Percentiles rank a stretch among this genome's conserved stretches.
phyloP scores from a whole-genome alignment of 2,329 filamentous ascomycete genomes.

The Fusarium caatingaense region DNA sequence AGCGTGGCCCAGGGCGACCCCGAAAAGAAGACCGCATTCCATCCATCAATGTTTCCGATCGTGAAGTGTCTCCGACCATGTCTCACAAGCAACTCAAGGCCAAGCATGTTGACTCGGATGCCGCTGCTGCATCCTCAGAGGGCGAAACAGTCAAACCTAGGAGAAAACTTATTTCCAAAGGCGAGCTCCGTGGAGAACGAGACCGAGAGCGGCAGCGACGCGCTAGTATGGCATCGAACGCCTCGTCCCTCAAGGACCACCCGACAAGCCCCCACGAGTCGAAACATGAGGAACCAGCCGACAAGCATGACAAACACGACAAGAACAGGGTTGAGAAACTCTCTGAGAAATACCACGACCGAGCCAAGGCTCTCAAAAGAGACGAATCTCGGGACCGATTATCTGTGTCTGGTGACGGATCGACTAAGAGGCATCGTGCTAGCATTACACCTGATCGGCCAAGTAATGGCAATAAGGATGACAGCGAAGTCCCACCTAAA shows the following conservation, averaged over 20 bases:
- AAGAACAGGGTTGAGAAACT: constrained; percentile 55
- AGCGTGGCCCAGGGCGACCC: constrained; percentile 64
- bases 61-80: constrained; percentile 62
- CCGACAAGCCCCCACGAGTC: constrained; percentile 64
- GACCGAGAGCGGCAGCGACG: constrained; percentile 69
- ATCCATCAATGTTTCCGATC: constrained; percentile 62
- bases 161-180: constrained; percentile 72
- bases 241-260: constrained; percentile 63
- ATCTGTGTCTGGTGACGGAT: constrained; percentile 61
- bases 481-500: constrained; percentile 64
- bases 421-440: constrained; percentile 68
- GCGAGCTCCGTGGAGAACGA: constrained; percentile 69
- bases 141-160: constrained; percentile 69
- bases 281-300: constrained; percentile 60
- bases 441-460: constrained; percentile 68
- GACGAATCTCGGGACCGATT: constrained; percentile 69
- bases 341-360: constrained; percentile 68
- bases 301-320: constrained; percentile 57
- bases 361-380: constrained; percentile 69
- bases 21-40: constrained; percentile 66
- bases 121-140: constrained; percentile 64
- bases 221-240: constrained; percentile 67
- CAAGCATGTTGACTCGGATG: constrained; percentile 66
- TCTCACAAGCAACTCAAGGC: constrained; percentile 62
- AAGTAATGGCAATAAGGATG: constrained; percentile 65